These are phyloP conservation scores for Colletotrichum neosansevieriae DNA, from an alignment of 2,329 filamentous ascomycete genomes.

Conservation along the genomic window DNA sequence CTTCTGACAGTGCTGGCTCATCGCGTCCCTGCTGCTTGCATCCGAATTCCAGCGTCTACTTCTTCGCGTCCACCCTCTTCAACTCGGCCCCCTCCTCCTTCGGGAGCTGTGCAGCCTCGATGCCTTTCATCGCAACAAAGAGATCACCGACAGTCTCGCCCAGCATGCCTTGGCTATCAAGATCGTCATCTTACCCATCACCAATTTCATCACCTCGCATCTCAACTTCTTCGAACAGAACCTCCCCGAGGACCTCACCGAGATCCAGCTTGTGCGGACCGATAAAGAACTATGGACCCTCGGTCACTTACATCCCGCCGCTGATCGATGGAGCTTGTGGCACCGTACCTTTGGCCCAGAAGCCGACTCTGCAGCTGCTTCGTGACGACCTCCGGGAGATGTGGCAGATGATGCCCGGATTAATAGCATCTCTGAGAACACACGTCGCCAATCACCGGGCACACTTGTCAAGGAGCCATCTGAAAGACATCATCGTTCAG, in stretches of 20 bases:
- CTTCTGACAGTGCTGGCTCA: background rate
- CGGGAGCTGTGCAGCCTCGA: slow-evolving; percentile 10
- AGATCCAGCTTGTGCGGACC: slow-evolving; percentile 26
- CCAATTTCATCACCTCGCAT: slow-evolving; percentile 23
- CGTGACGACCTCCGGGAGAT: slow-evolving; percentile 43
- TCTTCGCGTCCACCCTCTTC: background rate
- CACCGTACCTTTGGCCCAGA: slow-evolving; percentile 47
- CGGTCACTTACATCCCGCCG: slow-evolving; percentile 51
- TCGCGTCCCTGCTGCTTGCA: background rate
- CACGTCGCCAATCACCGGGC: slow-evolving; percentile 38
- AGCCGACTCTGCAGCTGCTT: slow-evolving; percentile 42
- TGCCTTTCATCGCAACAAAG: slow-evolving; percentile 38
- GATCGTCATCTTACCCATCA: slow-evolving; percentile 39
- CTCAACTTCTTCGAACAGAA: slow-evolving; percentile 11
- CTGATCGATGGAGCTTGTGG: slow-evolving; percentile 52
- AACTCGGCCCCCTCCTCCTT: background rate
- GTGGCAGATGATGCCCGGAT: slow-evolving; percentile 41
- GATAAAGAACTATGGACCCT: slow-evolving; percentile 39
- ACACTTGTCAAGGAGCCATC: slow-evolving; percentile 42
- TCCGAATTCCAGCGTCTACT: background rate
- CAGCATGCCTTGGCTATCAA: slow-evolving; percentile 37
- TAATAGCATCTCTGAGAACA: slow-evolving; percentile 42
- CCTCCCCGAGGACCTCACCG: slow-evolving; percentile 33
- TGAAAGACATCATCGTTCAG: slow-evolving; percentile 44
- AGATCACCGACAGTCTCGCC: slow-evolving; percentile 34